Percentiles rank a stretch among this genome's conserved stretches.
Evolutionary conservation across 352 stramenopile species (phyloP).

Genomic region (Globisporangium spiculum): DNA sequence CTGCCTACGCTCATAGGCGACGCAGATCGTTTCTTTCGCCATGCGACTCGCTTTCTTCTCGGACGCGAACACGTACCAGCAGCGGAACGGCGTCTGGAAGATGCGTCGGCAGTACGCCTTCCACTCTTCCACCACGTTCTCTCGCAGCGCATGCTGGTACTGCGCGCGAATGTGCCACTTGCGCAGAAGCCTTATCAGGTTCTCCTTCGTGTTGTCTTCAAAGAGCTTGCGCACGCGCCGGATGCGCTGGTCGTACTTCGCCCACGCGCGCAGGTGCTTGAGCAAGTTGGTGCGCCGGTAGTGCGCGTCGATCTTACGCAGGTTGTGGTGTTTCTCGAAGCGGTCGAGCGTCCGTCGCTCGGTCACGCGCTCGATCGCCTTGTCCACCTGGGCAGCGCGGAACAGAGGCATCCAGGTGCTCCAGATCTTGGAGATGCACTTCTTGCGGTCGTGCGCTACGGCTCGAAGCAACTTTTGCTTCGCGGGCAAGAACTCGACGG

Average conservation of each 20-base stretch:
- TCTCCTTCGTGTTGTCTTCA: constrained; percentile 52
- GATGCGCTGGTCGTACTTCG: constrained; percentile 41
- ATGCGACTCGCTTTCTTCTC: constrained; percentile 32
- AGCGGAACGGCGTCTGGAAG: constrained; percentile 71
- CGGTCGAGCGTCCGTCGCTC: constrained; percentile 58
- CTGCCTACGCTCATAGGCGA: constrained; percentile 62
- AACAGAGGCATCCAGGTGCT: constrained; percentile 49
- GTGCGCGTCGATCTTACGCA: constrained; percentile 69
- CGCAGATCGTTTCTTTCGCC: constrained; percentile 62
- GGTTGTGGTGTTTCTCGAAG: constrained; percentile 68
- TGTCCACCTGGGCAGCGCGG: constrained; percentile 54
- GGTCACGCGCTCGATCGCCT: constrained; percentile 40
- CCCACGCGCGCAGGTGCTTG: constrained; percentile 63
- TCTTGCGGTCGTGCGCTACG: constrained; percentile 31
- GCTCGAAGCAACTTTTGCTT: constrained; percentile 37
- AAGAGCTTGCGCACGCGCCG: constrained; percentile 60
- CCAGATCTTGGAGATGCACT: constrained; percentile 28
- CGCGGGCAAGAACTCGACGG: constrained; percentile 41
- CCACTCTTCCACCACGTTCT: constrained; percentile 56
- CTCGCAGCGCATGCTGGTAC: constrained; percentile 57
- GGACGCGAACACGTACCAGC: constrained; percentile 56
- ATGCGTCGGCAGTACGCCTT: constrained; percentile 54
- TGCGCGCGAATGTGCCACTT: constrained; percentile 49
- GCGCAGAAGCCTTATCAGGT: constrained; percentile 32
- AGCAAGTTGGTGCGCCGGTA: constrained; percentile 42